Evolutionary conservation across 2,329 filamentous ascomycete species (phyloP), one percentile per base, ranked within the genome.

Genomic region (Huntiella abstrusa): DNA sequence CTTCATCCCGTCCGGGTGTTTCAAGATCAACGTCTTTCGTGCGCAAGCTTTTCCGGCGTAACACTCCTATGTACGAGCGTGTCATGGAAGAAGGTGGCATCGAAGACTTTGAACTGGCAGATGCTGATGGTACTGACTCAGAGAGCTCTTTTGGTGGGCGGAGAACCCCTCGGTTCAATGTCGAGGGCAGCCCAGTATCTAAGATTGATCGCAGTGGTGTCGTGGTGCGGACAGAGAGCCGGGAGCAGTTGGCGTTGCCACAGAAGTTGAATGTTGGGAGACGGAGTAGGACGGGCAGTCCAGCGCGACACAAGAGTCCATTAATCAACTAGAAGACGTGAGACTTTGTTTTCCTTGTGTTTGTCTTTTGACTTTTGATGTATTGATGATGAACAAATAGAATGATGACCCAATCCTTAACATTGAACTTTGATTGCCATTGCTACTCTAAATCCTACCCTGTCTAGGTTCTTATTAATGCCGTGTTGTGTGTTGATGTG

Each of bases 21-120:
- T 19, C 28, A 19, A n/a, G 41, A 11, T 35, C 42, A 13, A 35
- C 22, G 11, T 67, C 70, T 1, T 57, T 72, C 54, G 69, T 70
- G 5, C 70, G 69, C 51, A 83, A 81, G 56, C 60, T 91, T 4
- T 81, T 92, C 51, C 72, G 71, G 11, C 69, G 73, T 4, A 62
- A 59, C 43, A 62, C 64, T 1, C 57, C 66, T 5, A 66, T 71
- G 2, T 95, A 95, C 57, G 87, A 95, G 57, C 77, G 85, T 28
- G 80, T 95, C 3, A 64, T 92, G 44, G 86, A 95, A 62, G 82
- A 87, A 53, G 86, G 82, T 10, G 73, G 75, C n/a, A 63, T 65
- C 8, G 65, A 73, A 46, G 80, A 85, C 37, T 88, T 93, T 56
- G 87, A 95, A 58, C 71, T 95, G 2, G 75, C 72, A 22, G 76